Evolutionary conservation across 2,329 filamentous ascomycete genomes (phyloP).

Genomic region (Aspergillus latus): DNA sequence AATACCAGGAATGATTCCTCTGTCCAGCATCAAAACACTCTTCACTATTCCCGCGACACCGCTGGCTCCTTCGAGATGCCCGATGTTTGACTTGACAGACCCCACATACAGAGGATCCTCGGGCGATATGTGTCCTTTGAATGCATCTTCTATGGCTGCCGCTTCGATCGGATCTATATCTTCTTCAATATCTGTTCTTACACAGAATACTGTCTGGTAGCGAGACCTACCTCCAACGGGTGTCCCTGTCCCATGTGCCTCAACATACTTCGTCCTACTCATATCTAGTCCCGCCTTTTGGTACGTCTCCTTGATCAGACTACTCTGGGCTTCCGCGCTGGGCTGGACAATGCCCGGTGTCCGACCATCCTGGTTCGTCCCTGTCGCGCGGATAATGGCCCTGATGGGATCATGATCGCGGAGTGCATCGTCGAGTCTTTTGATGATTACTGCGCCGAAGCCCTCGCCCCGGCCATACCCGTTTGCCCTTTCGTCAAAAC

Average conservation of each 20-base stretch:
- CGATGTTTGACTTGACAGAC: conserved; percentile 15
- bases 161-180: neutral
- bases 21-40: conserved; percentile 40
- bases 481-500: conserved; percentile 43
- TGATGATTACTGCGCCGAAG: neutral
- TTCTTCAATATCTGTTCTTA: neutral
- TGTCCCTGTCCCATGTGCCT: conserved; percentile 39
- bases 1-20: conserved; percentile 34
- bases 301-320: conserved; percentile 27
- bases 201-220: neutral
- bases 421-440: conserved; percentile 41
- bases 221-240: conserved; percentile 19
- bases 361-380: conserved; percentile 45
- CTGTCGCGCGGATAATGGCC: conserved; percentile 37
- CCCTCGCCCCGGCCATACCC: conserved; percentile 10
- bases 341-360: conserved; percentile 45
- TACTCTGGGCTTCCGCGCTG: conserved; percentile 27
- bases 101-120: conserved; percentile 11
- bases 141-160: neutral
- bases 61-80: conserved; percentile 33
- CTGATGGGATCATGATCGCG: conserved; percentile 42
- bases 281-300: conserved; percentile 19
- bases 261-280: neutral
- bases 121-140: neutral
- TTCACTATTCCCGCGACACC: conserved; percentile 46